phyloP scores from a whole-genome alignment of 2,329 filamentous ascomycete species.

The Fusarium humuli region DNA sequence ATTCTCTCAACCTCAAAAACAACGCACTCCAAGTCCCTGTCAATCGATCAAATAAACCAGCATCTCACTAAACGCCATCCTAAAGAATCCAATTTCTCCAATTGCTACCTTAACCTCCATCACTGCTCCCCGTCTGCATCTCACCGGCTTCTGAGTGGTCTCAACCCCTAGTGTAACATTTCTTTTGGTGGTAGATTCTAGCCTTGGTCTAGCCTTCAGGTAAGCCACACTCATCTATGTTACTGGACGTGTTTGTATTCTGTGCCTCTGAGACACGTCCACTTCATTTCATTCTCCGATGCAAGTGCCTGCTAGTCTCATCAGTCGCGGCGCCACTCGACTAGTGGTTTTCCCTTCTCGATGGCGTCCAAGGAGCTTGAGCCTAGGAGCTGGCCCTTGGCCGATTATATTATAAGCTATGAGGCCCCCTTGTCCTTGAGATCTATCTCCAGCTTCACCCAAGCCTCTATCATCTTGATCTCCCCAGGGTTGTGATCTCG shows the following conservation, averaged over 20 bases:
- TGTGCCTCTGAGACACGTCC: conserved; percentile 37
- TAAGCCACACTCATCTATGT: conserved; percentile 39
- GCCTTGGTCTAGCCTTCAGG: conserved; percentile 34
- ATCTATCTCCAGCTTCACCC: conserved; percentile 7
- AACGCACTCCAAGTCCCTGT: conserved; percentile 20
- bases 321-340: conserved; percentile 34
- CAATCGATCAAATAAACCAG: conserved; percentile 10
- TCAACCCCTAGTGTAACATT: conserved; percentile 32
- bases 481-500: conserved; percentile 25
- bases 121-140: conserved; percentile 4
- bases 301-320: conserved; percentile 33
- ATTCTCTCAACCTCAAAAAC: conserved; percentile 13
- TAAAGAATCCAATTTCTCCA: conserved; percentile 35
- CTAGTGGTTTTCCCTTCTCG: conserved; percentile 40
- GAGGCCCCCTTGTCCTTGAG: conserved; percentile 26
- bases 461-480: conserved; percentile 24
- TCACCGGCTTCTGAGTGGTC: conserved; percentile 10
- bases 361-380: conserved; percentile 31
- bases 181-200: conserved; percentile 31
- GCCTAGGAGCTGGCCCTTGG: conserved; percentile 22
- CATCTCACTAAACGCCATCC: conserved; percentile 23
- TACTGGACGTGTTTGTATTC: neutral
- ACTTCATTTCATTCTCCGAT: conserved; percentile 44
- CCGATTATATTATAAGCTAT: conserved; percentile 42
- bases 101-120: conserved; percentile 12